phyloP scores from a whole-genome alignment of 169 alveolate species.

The Eimeria mitis region DNA sequence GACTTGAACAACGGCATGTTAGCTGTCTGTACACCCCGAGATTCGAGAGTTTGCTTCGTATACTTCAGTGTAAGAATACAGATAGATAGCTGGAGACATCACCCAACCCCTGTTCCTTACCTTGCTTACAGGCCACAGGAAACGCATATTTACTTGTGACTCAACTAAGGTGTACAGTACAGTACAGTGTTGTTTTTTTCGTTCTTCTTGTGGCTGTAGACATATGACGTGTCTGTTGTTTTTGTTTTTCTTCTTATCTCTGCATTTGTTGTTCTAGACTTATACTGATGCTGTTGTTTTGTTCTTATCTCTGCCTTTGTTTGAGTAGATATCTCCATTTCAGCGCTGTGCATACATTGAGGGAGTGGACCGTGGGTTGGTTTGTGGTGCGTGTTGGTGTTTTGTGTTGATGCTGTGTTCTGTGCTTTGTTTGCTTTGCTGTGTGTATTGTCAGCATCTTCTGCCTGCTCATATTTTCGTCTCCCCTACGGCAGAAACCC shows the following conservation, averaged over 20 bases:
- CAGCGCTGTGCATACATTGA: too few relatives aligned
- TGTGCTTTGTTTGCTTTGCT: neutral
- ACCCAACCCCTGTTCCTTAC: neutral
- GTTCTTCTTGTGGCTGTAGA: neutral
- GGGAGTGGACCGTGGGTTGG: neutral
- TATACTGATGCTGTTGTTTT: neutral
- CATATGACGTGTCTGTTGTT: neutral
- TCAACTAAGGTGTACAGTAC: neutral
- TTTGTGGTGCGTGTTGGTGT: neutral
- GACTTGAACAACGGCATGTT: slow-evolving; percentile 63
- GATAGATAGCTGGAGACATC: neutral
- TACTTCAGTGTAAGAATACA: slow-evolving; percentile 49
- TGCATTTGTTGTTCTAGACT: neutral
- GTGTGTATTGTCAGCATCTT: slow-evolving; percentile 27
- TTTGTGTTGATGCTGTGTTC: neutral
- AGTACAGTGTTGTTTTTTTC: neutral
- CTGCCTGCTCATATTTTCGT: slow-evolving; percentile 42
- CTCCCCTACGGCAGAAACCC: neutral
- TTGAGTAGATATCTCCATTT: too few relatives aligned
- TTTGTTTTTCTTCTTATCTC: neutral
- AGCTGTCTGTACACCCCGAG: slow-evolving; percentile 71
- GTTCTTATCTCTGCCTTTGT: too few relatives aligned
- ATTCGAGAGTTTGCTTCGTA: slow-evolving; percentile 58
- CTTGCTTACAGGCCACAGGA: neutral
- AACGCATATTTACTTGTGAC: neutral